Base-by-base conservation (phyloP, 2,329 filamentous ascomycete species). In the Fusarium sp. region DNA sequence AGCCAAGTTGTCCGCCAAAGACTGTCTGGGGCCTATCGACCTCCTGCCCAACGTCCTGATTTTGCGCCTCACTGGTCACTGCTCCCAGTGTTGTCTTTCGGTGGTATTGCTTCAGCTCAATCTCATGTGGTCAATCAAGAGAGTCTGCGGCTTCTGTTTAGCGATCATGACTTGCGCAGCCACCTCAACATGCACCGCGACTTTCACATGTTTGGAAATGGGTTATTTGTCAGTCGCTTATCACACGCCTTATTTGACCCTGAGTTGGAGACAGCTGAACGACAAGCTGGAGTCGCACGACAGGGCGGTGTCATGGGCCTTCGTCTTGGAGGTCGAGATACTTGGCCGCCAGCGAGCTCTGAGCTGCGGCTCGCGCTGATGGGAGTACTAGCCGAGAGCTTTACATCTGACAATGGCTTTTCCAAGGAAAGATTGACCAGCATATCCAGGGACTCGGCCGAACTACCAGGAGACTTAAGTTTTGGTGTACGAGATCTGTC, bases 301-400 rank as follows among this genome's bases (percentile, higher is more conserved):
- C 90, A 90, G 54, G 92, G 94, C 58, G 89, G 92, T 67, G 85
- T 90, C 16, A 96, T 97, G 87, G 96, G 97, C 1, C 86, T 98
- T 45, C 92, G 95, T 45, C 86, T 98, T 1, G 93, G 93, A n/a
- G 91, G 90, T 3, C 90, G 95, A 77, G 91, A 94, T 65, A 94
- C 88, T 35, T 98, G 97, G 97, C 97, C 97, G 29, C 97, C 97
- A 6, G 95, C 95, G 27, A 97, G 94, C 81, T 98, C 95, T 0
- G 97, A 98, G 81, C 85, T 99, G n/a, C 91, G 95, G 11, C 87
- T 98, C 6, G 94, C 94, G 1, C 86, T 99, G 20, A 97, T 95
- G 89, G 95, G 95, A 0, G 89, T 98, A 1, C 85, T 98, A 8
- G 88, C 89, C 2, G 95, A 98, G 73, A 94, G 91, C 73, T 94